Conservation (phyloP, 306 rosid genomes). For the Dalbergia cultrata region DNA sequence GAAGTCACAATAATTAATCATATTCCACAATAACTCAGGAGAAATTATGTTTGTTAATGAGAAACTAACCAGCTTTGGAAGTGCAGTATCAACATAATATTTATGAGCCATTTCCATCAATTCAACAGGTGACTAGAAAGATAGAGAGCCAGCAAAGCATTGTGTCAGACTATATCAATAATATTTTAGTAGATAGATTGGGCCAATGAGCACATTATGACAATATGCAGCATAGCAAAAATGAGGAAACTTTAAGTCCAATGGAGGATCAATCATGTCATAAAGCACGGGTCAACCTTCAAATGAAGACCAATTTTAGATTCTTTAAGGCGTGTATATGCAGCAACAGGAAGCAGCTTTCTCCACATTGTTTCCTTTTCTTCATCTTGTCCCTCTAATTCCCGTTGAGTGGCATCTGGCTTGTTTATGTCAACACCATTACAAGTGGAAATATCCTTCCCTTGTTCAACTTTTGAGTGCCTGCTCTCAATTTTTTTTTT, state of each 20-base stretch:
- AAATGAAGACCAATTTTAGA: constrained; percentile 91
- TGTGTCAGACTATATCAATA: constrained; percentile 39
- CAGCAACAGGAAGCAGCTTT: constrained; percentile 81
- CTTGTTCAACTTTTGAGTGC: constrained; percentile 70
- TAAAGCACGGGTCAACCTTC: constrained; percentile 63
- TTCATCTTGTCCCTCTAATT: constrained; percentile 65
- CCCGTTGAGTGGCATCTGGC: constrained; percentile 68
- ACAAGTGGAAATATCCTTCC: constrained; percentile 59
- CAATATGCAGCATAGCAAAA: not conserved
- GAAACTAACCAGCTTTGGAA: constrained; percentile 93
- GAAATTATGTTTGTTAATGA: constrained; percentile 24
- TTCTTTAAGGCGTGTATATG: constrained; percentile 88
- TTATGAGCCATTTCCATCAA: constrained; percentile 92
- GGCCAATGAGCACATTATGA: not conserved
- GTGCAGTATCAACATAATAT: constrained; percentile 89
- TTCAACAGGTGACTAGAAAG: constrained; percentile 88
- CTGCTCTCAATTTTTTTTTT: constrained; percentile 79
- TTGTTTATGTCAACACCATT: constrained; percentile 55
- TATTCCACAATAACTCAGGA: constrained; percentile 37
- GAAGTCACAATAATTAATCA: constrained; percentile 46
- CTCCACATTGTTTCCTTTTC: constrained; percentile 84
- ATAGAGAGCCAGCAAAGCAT: constrained; percentile 30
- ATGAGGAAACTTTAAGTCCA: constrained; percentile 32
- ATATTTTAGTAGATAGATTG: not conserved
- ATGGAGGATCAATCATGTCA: constrained; percentile 24